A percentile compares a stretch with the other conserved stretches of the same genome.
These are phyloP conservation scores for Sanghuangporus weigelae DNA, from an alignment of 1,284 basidiomycete genomes.

Conservation along the genomic window DNA sequence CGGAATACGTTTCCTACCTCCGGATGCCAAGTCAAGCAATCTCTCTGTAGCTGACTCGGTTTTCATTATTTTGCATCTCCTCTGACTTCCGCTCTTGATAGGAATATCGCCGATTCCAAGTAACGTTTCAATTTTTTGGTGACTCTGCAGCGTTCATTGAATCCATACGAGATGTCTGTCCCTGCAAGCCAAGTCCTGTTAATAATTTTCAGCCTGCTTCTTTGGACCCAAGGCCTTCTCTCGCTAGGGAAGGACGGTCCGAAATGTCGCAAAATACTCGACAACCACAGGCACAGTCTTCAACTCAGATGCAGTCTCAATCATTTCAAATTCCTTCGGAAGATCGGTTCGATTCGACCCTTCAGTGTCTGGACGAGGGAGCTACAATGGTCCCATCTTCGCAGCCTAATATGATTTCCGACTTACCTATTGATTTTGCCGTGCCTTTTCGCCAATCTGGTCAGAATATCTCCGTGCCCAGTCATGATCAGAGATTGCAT, in stretches of 20 bases:
- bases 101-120: conserved; percentile 68
- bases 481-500: background rate
- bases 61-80: background rate
- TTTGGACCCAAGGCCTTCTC: background rate
- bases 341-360: background rate
- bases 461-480: background rate
- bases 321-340: background rate
- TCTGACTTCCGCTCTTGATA: conserved; percentile 24
- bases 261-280: background rate
- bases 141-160: conserved; percentile 54
- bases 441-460: background rate
- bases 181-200: conserved; percentile 53
- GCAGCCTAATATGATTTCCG: background rate
- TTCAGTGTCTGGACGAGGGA: conserved; percentile 3
- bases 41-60: conserved; percentile 33
- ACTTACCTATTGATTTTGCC: conserved; percentile 4
- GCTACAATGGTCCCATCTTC: background rate
- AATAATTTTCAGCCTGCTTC: conserved; percentile 17
- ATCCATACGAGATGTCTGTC: conserved; percentile 59
- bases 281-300: background rate
- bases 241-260: background rate
- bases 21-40: conserved; percentile 30
- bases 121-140: conserved; percentile 50
- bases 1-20: conserved; percentile 64
- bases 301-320: background rate